A percentile compares a stretch with the other conserved stretches of the same genome.
phyloP scores from a whole-genome alignment of 1,284 basidiomycete genomes.

The Malassezia obtusa region DNA sequence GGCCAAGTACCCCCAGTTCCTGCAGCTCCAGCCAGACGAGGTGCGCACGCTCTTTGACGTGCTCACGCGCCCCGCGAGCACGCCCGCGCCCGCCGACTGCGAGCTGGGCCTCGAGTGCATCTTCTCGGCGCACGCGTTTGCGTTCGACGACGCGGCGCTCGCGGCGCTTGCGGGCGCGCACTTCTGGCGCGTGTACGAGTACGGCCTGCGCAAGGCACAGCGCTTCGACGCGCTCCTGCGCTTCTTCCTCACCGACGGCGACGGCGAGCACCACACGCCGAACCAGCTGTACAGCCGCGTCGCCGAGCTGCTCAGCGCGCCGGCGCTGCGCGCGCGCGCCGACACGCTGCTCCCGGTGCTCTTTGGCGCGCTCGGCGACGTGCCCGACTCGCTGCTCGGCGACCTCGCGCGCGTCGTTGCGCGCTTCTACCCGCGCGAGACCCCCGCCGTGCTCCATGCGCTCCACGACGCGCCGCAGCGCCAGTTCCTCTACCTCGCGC shows the following conservation, averaged over 20 bases:
- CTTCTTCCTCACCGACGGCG: constrained; percentile 67
- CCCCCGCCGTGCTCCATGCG: constrained; percentile 52
- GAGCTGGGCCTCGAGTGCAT: constrained; percentile 90
- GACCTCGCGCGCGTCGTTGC: constrained; percentile 61
- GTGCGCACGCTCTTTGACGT: constrained; percentile 68
- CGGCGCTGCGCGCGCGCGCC: constrained; percentile 47
- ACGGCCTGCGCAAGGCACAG: constrained; percentile 64
- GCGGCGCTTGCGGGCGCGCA: constrained; percentile 67
- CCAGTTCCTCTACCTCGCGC: constrained; percentile 68
- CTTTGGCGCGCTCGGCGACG: constrained; percentile 14
- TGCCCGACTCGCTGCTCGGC: constrained; percentile 24
- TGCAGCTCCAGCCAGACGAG: constrained; percentile 60
- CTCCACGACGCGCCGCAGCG: constrained; percentile 52
- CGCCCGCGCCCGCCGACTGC: constrained; percentile 63
- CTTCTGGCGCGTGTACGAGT: constrained; percentile 79
- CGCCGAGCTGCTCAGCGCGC: constrained; percentile 55
- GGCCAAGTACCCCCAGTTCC: constrained; percentile 88
- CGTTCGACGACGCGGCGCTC: constrained; percentile 62
- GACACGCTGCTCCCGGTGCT: constrained; percentile 19
- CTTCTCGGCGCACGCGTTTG: constrained; percentile 79
- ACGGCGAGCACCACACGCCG: constrained; percentile 50
- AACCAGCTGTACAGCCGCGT: constrained; percentile 58
- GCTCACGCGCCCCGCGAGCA: constrained; percentile 64
- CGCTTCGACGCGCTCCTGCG: constrained; percentile 66
- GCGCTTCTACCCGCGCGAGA: constrained; percentile 55